A percentile compares a stretch with the other conserved stretches of the same genome.
phyloP scores from a whole-genome alignment of 768 basidiomycete genomes.

The Gymnopilus dilepis region DNA sequence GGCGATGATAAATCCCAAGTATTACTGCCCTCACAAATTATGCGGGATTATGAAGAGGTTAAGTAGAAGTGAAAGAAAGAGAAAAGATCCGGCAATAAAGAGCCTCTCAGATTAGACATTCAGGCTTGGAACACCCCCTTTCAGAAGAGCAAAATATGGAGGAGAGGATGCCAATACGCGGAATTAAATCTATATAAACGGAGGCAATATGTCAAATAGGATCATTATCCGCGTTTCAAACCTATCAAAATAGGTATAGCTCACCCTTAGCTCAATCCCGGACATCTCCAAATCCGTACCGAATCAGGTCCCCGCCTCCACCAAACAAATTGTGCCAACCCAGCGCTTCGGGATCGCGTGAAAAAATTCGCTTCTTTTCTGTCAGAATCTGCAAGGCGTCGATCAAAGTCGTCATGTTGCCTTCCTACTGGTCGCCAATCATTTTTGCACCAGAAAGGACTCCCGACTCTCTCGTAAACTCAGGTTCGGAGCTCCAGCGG shows the following conservation, averaged over 20 bases:
- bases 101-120: slow-evolving; percentile 19
- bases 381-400: slow-evolving; percentile 17
- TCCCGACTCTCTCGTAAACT: neutral
- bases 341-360: slow-evolving; percentile 18
- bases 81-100: slow-evolving; percentile 6
- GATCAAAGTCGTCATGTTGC: slow-evolving; percentile 23
- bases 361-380: slow-evolving; percentile 21
- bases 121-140: slow-evolving; percentile 20
- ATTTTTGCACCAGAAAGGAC: slow-evolving; percentile 2
- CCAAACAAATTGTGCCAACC: slow-evolving; percentile 18
- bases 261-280: slow-evolving; percentile 17
- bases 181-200: slow-evolving; percentile 33
- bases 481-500: slow-evolving; percentile 8
- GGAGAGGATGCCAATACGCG: slow-evolving; percentile 25
- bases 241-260: slow-evolving; percentile 40
- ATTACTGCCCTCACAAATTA: too few relatives aligned
- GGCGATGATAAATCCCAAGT: neutral
- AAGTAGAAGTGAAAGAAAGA: slow-evolving; percentile 10
- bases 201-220: slow-evolving; percentile 34
- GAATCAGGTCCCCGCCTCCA: slow-evolving; percentile 42
- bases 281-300: slow-evolving; percentile 29
- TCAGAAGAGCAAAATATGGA: slow-evolving; percentile 16
- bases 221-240: slow-evolving; percentile 46
- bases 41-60: slow-evolving; percentile 3
- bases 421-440: slow-evolving; percentile 9